phyloP scores from a whole-genome alignment of 306 rosid species.

The Sophora flavescens region DNA sequence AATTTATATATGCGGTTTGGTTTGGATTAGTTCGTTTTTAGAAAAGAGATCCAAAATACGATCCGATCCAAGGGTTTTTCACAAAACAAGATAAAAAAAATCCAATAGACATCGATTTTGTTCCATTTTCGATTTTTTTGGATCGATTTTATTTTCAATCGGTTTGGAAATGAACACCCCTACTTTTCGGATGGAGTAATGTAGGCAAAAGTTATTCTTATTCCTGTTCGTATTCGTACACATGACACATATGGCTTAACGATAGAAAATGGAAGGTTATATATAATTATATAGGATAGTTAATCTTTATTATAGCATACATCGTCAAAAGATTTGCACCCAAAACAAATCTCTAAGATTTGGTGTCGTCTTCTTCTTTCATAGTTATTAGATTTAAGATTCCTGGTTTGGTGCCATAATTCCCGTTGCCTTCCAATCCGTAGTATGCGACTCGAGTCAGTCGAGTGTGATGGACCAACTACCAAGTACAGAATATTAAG shows the following conservation, averaged over 20 bases:
- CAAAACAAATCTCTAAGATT: constrained; percentile 23
- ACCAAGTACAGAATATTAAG: constrained; percentile 34
- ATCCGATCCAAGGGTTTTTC: too few species aligned
- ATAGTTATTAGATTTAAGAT: constrained; percentile 12
- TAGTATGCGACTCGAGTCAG: constrained; percentile 22
- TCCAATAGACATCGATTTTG: too few species aligned
- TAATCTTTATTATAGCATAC: background rate
- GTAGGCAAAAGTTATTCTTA: background rate
- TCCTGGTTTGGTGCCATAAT: constrained; percentile 59
- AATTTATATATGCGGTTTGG: too few species aligned
- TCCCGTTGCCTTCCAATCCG: constrained; percentile 50
- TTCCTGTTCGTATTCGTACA: background rate
- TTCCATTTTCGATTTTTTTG: too few species aligned
- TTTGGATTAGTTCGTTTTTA: too few species aligned
- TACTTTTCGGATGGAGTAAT: too few species aligned
- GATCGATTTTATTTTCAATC: too few species aligned
- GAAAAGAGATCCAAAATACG: too few species aligned
- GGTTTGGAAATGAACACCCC: too few species aligned
- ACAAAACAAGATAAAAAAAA: too few species aligned
- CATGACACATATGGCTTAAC: background rate
- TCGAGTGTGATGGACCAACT: constrained; percentile 51
- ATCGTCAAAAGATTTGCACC: too few species aligned
- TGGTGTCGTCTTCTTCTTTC: constrained; percentile 39
- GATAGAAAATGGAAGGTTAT: background rate
- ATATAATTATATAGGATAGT: background rate